phyloP scores from a whole-genome alignment of 2,329 filamentous ascomycete species.

The Epichloe coenophiala region DNA sequence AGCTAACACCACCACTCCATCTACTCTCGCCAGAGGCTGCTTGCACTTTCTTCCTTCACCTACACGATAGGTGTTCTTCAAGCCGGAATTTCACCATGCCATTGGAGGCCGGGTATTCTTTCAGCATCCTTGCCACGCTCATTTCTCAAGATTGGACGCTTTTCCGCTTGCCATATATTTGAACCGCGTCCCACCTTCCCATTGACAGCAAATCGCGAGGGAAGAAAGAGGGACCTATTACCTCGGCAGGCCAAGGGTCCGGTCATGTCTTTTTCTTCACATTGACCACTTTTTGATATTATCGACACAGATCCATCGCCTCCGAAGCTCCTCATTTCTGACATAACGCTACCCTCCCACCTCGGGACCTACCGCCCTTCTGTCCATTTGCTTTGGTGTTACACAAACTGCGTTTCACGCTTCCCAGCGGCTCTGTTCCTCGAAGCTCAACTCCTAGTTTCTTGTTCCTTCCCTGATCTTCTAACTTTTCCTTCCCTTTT shows the following conservation, averaged over 20 bases:
- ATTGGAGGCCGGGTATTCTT: slow-evolving; percentile 3
- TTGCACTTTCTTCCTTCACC: slow-evolving; percentile 1
- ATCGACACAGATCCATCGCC: not conserved
- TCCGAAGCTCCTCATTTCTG: slow-evolving; percentile 6
- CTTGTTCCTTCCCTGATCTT: not conserved
- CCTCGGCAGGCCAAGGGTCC: slow-evolving; percentile 1
- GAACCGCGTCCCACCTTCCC: slow-evolving; percentile 4
- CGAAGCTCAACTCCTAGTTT: slow-evolving; percentile 3
- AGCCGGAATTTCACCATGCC: slow-evolving; percentile 3
- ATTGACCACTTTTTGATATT: not conserved
- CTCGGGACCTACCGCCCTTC: slow-evolving; percentile 3
- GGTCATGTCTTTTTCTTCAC: not conserved
- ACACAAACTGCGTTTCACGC: slow-evolving; percentile 15
- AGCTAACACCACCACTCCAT: not conserved
- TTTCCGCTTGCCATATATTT: not conserved
- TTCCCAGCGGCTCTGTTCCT: slow-evolving; percentile 8
- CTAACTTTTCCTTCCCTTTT: not conserved
- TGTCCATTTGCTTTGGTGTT: slow-evolving; percentile 10
- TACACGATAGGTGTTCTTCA: not conserved
- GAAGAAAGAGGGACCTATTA: slow-evolving; percentile 4
- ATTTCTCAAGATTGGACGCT: not conserved
- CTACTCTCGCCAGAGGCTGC: not conserved
- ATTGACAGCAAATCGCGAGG: slow-evolving; percentile 1
- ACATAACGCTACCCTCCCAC: not conserved
- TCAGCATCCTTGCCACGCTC: not conserved